Base-by-base conservation (phyloP, 768 basidiomycete genomes). In the Mycena rebaudengoi region DNA sequence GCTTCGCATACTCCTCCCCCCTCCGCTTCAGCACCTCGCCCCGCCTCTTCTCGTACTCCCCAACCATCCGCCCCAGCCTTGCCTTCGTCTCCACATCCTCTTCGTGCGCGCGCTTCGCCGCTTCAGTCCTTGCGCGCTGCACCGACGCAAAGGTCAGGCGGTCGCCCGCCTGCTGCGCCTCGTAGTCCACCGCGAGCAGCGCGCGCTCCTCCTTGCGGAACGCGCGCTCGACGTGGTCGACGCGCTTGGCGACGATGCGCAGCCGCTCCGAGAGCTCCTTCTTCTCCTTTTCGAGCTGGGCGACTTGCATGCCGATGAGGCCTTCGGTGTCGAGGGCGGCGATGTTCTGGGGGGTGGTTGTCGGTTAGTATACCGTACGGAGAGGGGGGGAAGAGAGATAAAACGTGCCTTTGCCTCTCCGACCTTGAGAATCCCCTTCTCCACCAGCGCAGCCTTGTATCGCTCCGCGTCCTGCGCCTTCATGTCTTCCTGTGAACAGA, bases 211-310 rank as follows among this genome's bases (percentile, higher is more conserved):
- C 96, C 76, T 95, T 95, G 69, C 97, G 91, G 79, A 91, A 93
- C 0, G 96, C 96, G 55, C 96, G 94, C 78, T 99, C 97, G 74
- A 92, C 75, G 79, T 99, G 97, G 73, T 99, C 98, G 69, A 98
- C 86, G 25, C 96, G 91, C 79, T 99, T 99, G 35, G 89, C 75
- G 43, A 90, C 85, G 67, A 96, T 87, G 23, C 95, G 90, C 48
- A 97, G 83, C 21, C 91, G 86, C 70, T 95, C 92, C 60, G 84
- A 85, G 66, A 94, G 82, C 68, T 95, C 92, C 70, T 88, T 91
- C 84, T 96, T 97, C 80, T 99, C 96, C 80, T 97, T 98, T 80
- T 98, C 98, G 44, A 98, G 84, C 73, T 98, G 95, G 68, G 95
- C 90, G 35, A 98, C 95, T 75, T 98, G 96, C 68, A 98, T 87